These are phyloP conservation scores for Claviceps spartinae DNA, from an alignment of 2,329 filamentous ascomycete genomes.

Conservation along the genomic window DNA sequence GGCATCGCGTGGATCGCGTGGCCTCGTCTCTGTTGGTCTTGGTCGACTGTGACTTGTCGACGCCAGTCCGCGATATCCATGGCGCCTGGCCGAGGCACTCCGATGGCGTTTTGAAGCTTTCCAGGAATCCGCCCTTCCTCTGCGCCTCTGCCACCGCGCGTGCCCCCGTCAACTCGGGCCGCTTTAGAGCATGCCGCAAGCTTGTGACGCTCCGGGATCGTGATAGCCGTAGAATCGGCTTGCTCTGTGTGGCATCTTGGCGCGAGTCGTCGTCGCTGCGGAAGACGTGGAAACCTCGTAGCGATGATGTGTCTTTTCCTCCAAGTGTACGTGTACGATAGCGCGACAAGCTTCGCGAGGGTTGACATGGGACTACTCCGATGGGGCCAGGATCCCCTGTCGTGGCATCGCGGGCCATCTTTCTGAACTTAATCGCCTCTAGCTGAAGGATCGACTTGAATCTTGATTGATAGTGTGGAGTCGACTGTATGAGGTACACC, in stretches of 20 bases:
- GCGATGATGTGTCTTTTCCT: conserved; percentile 22
- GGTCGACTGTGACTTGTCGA: background rate
- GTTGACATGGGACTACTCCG: conserved; percentile 10
- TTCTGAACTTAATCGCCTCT: background rate
- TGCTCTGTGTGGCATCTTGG: background rate
- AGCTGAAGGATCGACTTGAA: background rate
- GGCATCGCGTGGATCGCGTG: background rate
- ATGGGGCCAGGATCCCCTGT: conserved; percentile 2
- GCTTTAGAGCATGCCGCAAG: background rate
- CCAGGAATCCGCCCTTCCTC: conserved; percentile 3
- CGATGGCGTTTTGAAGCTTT: conserved; percentile 3
- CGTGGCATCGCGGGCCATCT: conserved; percentile 5
- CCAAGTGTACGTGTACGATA: conserved; percentile 19
- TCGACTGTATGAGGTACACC: too few species aligned
- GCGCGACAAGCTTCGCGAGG: conserved; percentile 14
- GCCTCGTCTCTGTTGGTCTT: background rate
- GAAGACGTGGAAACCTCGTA: conserved; percentile 18
- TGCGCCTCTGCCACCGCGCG: conserved; percentile 2
- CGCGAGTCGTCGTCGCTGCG: conserved; percentile 1
- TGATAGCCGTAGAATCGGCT: conserved; percentile 1
- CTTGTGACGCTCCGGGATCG: conserved; percentile 11
- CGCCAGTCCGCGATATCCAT: conserved; percentile 2
- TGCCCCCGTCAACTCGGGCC: background rate
- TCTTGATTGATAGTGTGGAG: too few species aligned
- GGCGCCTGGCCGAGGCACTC: background rate